A percentile compares a stretch with the other conserved stretches of the same genome.
Evolutionary conservation across 176 grass and related monocot species (phyloP).

Genomic region (Sorghum bicolor): Sorghum_bicolor_NCBIv3 NC_012879.2:55574001-55574500

Average conservation of each 20-base stretch:
- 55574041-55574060: neutral
- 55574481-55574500: slow-evolving; percentile 81
- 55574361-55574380: too few relatives aligned
- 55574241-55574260: too few relatives aligned
- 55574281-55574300: too few relatives aligned
- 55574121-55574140: slow-evolving; percentile 83
- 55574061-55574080: slow-evolving; percentile 55
- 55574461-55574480: slow-evolving; percentile 70
- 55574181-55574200: slow-evolving; percentile 63
- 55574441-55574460: slow-evolving; percentile 85
- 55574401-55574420: slow-evolving; percentile 35
- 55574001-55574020: too few relatives aligned
- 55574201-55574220: neutral
- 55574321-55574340: too few relatives aligned
- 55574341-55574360: too few relatives aligned
- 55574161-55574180: slow-evolving; percentile 80
- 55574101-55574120: slow-evolving; percentile 82
- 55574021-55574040: neutral
- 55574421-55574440: slow-evolving; percentile 75
- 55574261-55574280: too few relatives aligned
- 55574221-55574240: too few relatives aligned
- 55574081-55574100: slow-evolving; percentile 85
- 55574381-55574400: neutral
- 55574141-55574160: slow-evolving; percentile 57
- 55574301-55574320: too few relatives aligned